These are phyloP conservation scores for Paramyrothecium roridum DNA, from an alignment of 2,329 filamentous ascomycete species.

Conservation along the genomic window DNA sequence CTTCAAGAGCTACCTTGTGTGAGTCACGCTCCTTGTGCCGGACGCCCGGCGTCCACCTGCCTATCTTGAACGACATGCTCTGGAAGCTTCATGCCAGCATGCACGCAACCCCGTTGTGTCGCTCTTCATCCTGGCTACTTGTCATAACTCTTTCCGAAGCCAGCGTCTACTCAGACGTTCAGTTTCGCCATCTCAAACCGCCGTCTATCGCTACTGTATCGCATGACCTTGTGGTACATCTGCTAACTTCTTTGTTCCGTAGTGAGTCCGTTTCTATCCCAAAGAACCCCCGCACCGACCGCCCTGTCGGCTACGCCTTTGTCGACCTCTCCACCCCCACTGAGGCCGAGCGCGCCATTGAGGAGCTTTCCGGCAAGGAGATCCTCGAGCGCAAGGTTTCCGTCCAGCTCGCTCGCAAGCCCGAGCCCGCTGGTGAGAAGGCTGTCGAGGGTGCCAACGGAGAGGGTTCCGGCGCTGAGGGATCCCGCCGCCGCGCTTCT, in stretches of 20 bases:
- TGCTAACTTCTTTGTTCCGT: no score
- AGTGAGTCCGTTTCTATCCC: slow-evolving; percentile 99
- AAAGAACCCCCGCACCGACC: slow-evolving; percentile 98
- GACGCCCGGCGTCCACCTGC: background rate
- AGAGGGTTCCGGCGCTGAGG: slow-evolving; percentile 70
- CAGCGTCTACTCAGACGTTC: no score
- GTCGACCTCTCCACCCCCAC: slow-evolving; percentile 93
- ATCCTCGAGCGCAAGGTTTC: slow-evolving; percentile 99
- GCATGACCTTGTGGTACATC: no score
- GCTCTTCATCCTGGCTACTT: no score
- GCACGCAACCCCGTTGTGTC: no score
- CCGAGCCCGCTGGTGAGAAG: slow-evolving; percentile 80
- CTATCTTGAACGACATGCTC: no score
- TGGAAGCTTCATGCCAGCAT: background rate
- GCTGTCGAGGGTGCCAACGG: slow-evolving; percentile 65
- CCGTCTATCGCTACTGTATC: no score
- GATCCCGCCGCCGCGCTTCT: slow-evolving; percentile 58
- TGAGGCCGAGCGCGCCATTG: slow-evolving; percentile 93
- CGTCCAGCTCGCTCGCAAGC: slow-evolving; percentile 97
- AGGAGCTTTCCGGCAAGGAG: slow-evolving; percentile 93
- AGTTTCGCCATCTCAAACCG: no score
- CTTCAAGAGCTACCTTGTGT: slow-evolving; percentile 99
- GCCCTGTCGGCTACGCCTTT: slow-evolving; percentile 97
- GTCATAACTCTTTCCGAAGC: no score
- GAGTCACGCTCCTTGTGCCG: slow-evolving; percentile 44